A percentile compares a stretch with the other conserved stretches of the same genome.
Conservation (phyloP, 305 asterid genomes). For the Fraxinus baroniana region DNA sequence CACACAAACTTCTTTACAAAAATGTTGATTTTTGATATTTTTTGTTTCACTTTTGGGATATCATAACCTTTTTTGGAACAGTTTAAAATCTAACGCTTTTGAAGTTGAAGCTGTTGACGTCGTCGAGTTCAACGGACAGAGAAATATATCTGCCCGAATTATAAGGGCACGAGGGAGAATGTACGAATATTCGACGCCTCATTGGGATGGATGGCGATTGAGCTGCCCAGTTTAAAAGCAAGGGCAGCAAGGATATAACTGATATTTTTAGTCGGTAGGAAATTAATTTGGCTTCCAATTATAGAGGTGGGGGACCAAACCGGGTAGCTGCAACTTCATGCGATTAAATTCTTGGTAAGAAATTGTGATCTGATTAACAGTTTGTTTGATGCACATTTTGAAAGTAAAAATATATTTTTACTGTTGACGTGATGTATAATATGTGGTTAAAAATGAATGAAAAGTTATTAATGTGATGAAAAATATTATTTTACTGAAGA, state of each 20-base stretch:
- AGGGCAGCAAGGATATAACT: neutral
- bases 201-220: neutral
- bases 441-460: too few relatives aligned
- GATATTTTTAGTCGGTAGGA: neutral
- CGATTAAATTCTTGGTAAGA: too few relatives aligned
- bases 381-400: too few relatives aligned
- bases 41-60: neutral
- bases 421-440: too few relatives aligned
- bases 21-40: neutral
- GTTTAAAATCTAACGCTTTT: neutral
- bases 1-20: neutral
- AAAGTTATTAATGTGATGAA: too few relatives aligned
- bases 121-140: neutral
- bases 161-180: neutral
- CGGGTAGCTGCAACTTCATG: neutral
- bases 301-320: neutral
- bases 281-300: neutral
- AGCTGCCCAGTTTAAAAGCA: neutral
- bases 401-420: too few relatives aligned
- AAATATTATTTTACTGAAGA: too few relatives aligned
- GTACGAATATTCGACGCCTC: neutral
- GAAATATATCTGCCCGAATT: neutral
- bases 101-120: neutral
- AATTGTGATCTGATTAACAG: too few relatives aligned
- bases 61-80: neutral